Conservation (phyloP, 371 early-diverging fungal genomes). For the Neoconidiobolus thromboides region DNA sequence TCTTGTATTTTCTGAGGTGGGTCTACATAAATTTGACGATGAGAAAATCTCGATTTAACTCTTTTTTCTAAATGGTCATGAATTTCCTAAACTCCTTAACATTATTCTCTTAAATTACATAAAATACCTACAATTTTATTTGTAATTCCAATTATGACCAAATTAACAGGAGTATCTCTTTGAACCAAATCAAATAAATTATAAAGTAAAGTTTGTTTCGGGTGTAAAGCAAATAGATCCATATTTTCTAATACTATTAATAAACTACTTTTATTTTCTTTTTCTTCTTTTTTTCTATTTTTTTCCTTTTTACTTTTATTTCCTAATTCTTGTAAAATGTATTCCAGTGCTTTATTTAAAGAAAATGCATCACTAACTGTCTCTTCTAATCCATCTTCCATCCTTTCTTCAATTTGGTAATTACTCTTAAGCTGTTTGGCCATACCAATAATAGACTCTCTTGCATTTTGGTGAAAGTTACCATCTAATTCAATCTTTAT, state of each 20-base stretch:
- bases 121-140: slow-evolving; percentile 23
- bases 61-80: slow-evolving; percentile 76
- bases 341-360: background rate
- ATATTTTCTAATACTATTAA: slow-evolving; percentile 81
- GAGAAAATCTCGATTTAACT: slow-evolving; percentile 86
- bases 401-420: slow-evolving; percentile 7
- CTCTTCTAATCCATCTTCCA: background rate
- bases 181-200: slow-evolving; percentile 83
- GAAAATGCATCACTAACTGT: background rate
- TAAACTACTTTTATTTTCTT: slow-evolving; percentile 11
- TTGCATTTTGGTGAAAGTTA: slow-evolving; percentile 59
- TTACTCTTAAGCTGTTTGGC: slow-evolving; percentile 43
- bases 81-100: slow-evolving; percentile 26
- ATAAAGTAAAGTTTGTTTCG: slow-evolving; percentile 76
- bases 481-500: slow-evolving; percentile 58
- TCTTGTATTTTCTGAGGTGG: slow-evolving; percentile 31
- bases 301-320: slow-evolving; percentile 29
- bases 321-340: slow-evolving; percentile 28
- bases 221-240: slow-evolving; percentile 71
- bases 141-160: slow-evolving; percentile 73
- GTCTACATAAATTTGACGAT: slow-evolving; percentile 53
- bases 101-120: slow-evolving; percentile 22
- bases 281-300: slow-evolving; percentile 15
- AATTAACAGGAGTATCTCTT: slow-evolving; percentile 46
- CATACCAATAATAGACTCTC: slow-evolving; percentile 61